Conservation (phyloP, 2,329 filamentous ascomycete species). For the Beauveria pseudobassiana region DNA sequence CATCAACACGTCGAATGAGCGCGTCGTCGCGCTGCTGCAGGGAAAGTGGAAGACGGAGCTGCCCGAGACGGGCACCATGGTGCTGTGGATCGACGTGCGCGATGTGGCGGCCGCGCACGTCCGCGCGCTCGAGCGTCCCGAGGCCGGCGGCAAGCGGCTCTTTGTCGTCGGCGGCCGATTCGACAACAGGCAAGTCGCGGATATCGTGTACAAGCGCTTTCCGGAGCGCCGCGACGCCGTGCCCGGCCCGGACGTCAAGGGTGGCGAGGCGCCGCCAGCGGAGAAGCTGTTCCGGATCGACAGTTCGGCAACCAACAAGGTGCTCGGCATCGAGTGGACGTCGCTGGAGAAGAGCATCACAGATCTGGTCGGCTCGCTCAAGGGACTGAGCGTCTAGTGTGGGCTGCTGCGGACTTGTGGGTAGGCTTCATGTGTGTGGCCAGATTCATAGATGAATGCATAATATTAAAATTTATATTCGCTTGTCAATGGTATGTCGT, state of each 20-base stretch:
- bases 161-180: constrained; percentile 42
- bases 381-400: constrained; percentile 30
- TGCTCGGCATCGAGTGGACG: constrained; percentile 57
- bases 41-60: constrained; percentile 42
- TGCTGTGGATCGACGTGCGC: constrained; percentile 48
- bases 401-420: neutral
- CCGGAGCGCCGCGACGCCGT: constrained; percentile 41
- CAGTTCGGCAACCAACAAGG: constrained; percentile 49
- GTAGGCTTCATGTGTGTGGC: no score
- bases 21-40: constrained; percentile 41
- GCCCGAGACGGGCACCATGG: constrained; percentile 32
- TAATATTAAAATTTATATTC: neutral
- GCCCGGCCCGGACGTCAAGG: constrained; percentile 35
- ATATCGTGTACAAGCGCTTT: constrained; percentile 38
- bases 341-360: constrained; percentile 52
- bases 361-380: constrained; percentile 58
- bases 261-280: constrained; percentile 34
- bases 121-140: constrained; percentile 39
- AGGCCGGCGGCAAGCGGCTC: constrained; percentile 42
- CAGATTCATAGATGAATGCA: neutral
- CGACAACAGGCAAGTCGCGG: constrained; percentile 37
- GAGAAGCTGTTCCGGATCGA: constrained; percentile 45
- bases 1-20: constrained; percentile 48
- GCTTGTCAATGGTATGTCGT: neutral
- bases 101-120: constrained; percentile 48